Evolutionary conservation across 768 basidiomycete genomes (phyloP), one percentile per base, ranked within the genome.

Genomic region (Suillus decipiens): DNA sequence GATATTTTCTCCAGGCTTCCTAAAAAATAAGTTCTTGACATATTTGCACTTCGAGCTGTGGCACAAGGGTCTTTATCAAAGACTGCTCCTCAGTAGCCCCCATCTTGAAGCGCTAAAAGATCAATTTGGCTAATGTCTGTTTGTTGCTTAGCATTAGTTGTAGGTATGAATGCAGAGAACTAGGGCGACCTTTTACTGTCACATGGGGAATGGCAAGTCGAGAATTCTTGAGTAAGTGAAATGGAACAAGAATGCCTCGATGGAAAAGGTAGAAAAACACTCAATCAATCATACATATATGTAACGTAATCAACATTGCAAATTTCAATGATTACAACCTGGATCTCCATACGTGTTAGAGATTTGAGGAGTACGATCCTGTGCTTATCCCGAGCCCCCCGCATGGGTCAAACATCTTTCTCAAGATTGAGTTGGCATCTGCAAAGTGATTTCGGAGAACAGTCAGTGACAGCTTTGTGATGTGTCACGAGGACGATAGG

Each of bases 11-110:
- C 95, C 95, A 98, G 8, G 91, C 84, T 11, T 84, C 80, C 90
- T 93, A 67, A 17, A 50, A 12, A 28, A 1, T 41, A 34, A 33
- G 4, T 61, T 64, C 19, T 64, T 19, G 28, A 41, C 39, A 41
- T 17, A 55, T 36, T 22, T 2, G 33, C 48, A 92, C 94, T 75
- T 86, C 75, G 11, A 96, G 81, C 63, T 91, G 88, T 1, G 92
- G 91, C 10, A 93, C 86, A 42, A 96, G 80, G 4, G 72, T 99
- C 96, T 77, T 98, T 98, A 82, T 99, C 96, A 68, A 99, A 90
- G 1, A 99, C 87, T 3, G 90, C 92, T n/a, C 92, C 95, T 53
- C 87, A 85, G 72, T 93, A 95, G 5, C 96, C 95, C 9, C 87
- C 86, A 62, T 81, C 79, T 62, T 83, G 83, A 43, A 99, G 79